A percentile compares a stretch with the other conserved stretches of the same genome.
Evolutionary conservation across 371 early-diverging fungal genomes (phyloP).

Genomic region (Basidiobolus meristosporus): DNA sequence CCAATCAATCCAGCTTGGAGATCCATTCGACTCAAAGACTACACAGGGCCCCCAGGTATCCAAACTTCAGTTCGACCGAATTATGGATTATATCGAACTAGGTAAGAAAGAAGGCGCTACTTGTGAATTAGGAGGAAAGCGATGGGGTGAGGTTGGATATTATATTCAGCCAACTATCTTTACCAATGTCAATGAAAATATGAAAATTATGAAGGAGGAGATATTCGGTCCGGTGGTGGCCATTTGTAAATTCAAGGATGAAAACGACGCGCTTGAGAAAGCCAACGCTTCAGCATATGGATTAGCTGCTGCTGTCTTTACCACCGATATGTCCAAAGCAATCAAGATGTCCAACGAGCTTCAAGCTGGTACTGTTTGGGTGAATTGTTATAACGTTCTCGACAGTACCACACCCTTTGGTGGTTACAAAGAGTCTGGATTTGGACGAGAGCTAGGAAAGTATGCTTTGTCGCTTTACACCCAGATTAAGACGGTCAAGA

Average conservation of each 20-base stretch:
- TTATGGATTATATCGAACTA: conserved; percentile 26
- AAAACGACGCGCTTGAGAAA: conserved; percentile 13
- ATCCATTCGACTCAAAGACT: conserved; percentile 36
- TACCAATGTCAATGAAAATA: conserved; percentile 42
- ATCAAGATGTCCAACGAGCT: conserved; percentile 38
- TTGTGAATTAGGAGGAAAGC: background rate
- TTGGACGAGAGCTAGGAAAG: conserved; percentile 60
- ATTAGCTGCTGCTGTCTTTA: conserved; percentile 73
- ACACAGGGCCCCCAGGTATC: conserved; percentile 70
- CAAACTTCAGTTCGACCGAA: conserved; percentile 48
- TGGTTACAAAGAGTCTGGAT: conserved; percentile 73
- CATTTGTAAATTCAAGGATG: conserved; percentile 30
- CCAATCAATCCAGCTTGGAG: conserved; percentile 20
- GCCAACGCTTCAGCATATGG: conserved; percentile 69
- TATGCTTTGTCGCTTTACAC: conserved; percentile 49
- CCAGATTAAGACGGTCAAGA: conserved; percentile 21
- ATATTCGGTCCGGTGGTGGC: conserved; percentile 79
- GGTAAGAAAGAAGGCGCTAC: background rate
- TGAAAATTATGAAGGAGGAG: conserved; percentile 72
- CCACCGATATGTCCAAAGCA: conserved; percentile 38
- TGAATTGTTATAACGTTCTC: conserved; percentile 35
- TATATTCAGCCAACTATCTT: conserved; percentile 60
- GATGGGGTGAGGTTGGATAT: conserved; percentile 14
- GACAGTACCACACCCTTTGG: conserved; percentile 62
- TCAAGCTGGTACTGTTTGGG: conserved; percentile 71